These are phyloP conservation scores for Salix suchowensis DNA, from an alignment of 345 rosid species.

Conservation along the genomic window DNA sequence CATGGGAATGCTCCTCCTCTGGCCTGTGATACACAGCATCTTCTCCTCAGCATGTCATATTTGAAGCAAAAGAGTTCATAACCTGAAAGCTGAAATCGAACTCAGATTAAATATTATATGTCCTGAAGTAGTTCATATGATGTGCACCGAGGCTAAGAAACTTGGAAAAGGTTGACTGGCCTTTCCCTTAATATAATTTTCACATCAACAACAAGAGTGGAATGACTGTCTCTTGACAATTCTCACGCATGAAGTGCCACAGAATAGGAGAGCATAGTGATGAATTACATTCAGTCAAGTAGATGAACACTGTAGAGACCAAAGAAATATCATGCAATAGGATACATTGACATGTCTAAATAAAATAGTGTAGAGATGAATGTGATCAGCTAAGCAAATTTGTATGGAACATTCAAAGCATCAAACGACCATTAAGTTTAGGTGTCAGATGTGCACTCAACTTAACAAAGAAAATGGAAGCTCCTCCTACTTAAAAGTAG, in stretches of 20 bases:
- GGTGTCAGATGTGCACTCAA: neutral
- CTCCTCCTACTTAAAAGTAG: neutral
- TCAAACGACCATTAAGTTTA: neutral
- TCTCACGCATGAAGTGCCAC: neutral
- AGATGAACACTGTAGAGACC: neutral
- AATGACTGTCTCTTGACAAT: neutral
- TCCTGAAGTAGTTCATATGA: neutral
- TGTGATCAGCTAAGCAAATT: neutral
- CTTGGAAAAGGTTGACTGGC: neutral
- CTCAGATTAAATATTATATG: neutral
- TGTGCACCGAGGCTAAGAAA: neutral
- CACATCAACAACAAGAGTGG: neutral
- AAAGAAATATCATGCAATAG: neutral
- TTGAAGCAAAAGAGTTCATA: constrained; percentile 26
- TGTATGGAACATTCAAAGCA: neutral
- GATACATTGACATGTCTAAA: neutral
- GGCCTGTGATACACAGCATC: constrained; percentile 17
- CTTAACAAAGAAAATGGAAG: neutral
- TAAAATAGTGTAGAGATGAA: neutral
- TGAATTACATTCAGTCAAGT: neutral
- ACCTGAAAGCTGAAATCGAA: constrained; percentile 22
- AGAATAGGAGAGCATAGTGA: neutral
- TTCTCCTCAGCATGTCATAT: constrained; percentile 43
- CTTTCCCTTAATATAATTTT: neutral
- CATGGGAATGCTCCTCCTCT: neutral